These are phyloP conservation scores for Trichoderma atroviride DNA, from an alignment of 2,329 filamentous ascomycete species.

Conservation along the genomic window DNA sequence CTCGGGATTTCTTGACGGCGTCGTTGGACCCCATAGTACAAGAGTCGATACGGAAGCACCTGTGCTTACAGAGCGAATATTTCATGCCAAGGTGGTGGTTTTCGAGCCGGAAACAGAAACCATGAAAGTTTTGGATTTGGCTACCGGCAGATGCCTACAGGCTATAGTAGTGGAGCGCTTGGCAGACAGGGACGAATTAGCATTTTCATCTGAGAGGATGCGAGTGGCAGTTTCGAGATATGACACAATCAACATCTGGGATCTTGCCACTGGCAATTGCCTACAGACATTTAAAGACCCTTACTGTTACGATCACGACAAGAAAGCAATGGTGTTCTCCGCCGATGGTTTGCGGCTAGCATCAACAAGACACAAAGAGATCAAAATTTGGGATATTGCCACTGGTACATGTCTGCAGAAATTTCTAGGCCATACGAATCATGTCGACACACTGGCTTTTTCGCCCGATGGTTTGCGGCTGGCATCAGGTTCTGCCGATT, in stretches of 20 bases:
- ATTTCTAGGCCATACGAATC: not conserved
- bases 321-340: not conserved
- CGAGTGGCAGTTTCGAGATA: not conserved
- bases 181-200: not conserved
- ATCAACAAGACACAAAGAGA: not conserved
- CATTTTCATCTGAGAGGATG: not conserved
- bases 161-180: not conserved
- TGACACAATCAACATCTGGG: not conserved
- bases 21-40: not conserved
- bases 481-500: not conserved
- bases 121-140: not conserved
- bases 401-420: not conserved
- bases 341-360: not conserved
- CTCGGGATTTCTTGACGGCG: not conserved
- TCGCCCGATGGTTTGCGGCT: not conserved
- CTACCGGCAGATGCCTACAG: not conserved
- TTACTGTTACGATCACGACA: rapidly evolving
- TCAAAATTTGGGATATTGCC: not conserved
- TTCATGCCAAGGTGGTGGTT: not conserved
- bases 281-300: not conserved
- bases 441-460: not conserved
- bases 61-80: not conserved
- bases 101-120: not conserved
- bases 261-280: not conserved
- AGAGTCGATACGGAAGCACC: not conserved